Evolutionary conservation across 2,329 filamentous ascomycete species (phyloP).

Genomic region (Huntiella abstrusa): DNA sequence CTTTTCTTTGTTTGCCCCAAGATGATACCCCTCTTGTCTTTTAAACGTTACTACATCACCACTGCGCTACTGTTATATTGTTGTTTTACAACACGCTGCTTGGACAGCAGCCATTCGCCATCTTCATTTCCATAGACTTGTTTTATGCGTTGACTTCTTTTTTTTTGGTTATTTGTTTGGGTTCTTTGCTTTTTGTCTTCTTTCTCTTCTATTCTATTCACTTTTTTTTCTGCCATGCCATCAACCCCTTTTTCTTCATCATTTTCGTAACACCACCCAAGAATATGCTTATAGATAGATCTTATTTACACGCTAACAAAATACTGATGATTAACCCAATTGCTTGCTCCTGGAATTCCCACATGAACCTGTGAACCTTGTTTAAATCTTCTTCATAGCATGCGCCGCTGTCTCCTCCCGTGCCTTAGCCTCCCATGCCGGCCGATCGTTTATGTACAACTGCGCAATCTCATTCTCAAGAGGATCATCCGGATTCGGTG

Average conservation of each 20-base stretch:
- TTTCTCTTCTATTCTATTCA: conserved; percentile 13
- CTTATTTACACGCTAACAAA: neutral
- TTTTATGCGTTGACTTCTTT: neutral
- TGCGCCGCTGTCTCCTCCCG: conserved; percentile 11
- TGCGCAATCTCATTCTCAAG: conserved; percentile 76
- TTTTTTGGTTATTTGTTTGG: conserved; percentile 5
- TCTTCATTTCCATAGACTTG: neutral
- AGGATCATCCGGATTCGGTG: conserved; percentile 77
- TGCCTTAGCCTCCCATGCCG: conserved; percentile 41
- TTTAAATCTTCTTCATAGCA: neutral
- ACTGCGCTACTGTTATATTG: too few relatives aligned
- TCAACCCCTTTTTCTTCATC: neutral
- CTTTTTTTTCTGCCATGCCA: conserved; percentile 10
- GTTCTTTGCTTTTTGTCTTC: conserved; percentile 7
- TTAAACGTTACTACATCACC: neutral
- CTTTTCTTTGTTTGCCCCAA: neutral
- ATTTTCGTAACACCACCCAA: neutral
- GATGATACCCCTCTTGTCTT: neutral
- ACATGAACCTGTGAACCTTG: neutral
- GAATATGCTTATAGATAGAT: neutral
- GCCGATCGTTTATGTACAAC: conserved; percentile 51
- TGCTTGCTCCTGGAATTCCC: too few relatives aligned
- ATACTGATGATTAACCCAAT: too few relatives aligned
- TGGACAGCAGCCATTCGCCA: too few relatives aligned
- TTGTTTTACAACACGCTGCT: too few relatives aligned